Base-by-base conservation (phyloP, 495 filamentous ascomycete genomes). In the Chaetomium fimeti region DNA sequence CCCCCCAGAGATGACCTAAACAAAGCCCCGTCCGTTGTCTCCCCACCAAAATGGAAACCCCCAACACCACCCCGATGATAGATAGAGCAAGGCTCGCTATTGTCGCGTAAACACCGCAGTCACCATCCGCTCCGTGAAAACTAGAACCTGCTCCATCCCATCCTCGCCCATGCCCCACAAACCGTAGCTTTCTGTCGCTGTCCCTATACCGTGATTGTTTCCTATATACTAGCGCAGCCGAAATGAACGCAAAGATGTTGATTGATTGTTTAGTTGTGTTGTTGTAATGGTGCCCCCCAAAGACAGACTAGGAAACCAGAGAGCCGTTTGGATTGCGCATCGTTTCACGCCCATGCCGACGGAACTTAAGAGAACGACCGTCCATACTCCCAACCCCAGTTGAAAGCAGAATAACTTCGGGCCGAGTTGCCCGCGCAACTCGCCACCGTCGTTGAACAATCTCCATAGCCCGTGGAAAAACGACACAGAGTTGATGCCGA, bases 21-120 rank as follows among this genome's bases (percentile, higher is more conserved):
- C 27, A 45, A 45, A 36, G 32, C 43, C 22, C 56, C 56, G 40
- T 58, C 56, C 36, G 36, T 40, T 40, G 40, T n/a, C 56, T 36
- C 32, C 32, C 3, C 29, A 3, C 29, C 32, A 25, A 57, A 42
- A 45, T 27, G 20, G 15, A 56, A 38, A 24, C 38, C 25, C 56
- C 56, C 56, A 58, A 58, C 56, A 58, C 56, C 38, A 43, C 40
- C 40, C 38, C 12, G n/a, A 58, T 58, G 56, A 58, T 24, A 58
- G 43, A 45, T 13, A 20, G 22, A 58, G 16, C 5, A 45, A 58
- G 38, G n/a, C 56, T 45, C 56, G 38, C 38, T 38, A 32, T 22
- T 28, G 32, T 40, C 40, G 54, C 27, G 12, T 28, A 43, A 56
- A 22, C 56, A 32, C 38, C 25, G 27, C 51, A 22, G 27, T 52